A percentile compares a stretch with the other conserved stretches of the same genome.
Conservation (phyloP, 129 eudicot genomes). For the Deinandra increscens region DNA sequence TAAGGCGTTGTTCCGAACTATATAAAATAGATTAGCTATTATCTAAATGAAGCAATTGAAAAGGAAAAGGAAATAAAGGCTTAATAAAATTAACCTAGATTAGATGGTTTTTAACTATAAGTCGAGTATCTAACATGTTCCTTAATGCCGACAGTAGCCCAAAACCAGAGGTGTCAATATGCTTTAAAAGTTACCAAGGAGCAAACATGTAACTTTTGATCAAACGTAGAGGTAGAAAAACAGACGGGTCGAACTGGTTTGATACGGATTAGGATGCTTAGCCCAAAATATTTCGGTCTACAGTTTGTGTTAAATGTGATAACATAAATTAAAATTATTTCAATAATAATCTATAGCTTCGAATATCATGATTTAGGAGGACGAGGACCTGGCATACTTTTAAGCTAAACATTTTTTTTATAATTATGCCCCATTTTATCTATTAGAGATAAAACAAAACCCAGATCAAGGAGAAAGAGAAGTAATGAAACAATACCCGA, state of each 20-base stretch:
- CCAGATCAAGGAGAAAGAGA: conserved; percentile 1
- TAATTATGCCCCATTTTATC: neutral
- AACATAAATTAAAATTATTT: neutral
- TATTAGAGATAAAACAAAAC: neutral
- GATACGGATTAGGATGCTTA: neutral
- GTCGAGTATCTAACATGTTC: neutral
- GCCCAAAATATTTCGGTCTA: neutral
- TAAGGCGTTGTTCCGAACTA: neutral
- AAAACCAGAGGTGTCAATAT: neutral
- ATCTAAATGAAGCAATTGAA: neutral
- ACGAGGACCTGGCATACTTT: neutral
- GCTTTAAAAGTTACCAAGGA: neutral
- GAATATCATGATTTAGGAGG: neutral
- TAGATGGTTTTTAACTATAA: neutral
- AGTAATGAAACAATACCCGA: conserved; percentile 46
- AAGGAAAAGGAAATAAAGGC: neutral
- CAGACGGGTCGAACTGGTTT: neutral
- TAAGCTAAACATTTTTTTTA: neutral
- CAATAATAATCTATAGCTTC: neutral
- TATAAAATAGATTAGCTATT: neutral
- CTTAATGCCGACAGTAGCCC: neutral
- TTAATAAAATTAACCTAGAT: neutral
- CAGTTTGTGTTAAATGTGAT: too few relatives aligned
- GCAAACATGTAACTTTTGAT: neutral
- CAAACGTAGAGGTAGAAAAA: neutral